phyloP scores from a whole-genome alignment of 306 rosid genomes.

The Sphenostylis stenocarpa region DNA sequence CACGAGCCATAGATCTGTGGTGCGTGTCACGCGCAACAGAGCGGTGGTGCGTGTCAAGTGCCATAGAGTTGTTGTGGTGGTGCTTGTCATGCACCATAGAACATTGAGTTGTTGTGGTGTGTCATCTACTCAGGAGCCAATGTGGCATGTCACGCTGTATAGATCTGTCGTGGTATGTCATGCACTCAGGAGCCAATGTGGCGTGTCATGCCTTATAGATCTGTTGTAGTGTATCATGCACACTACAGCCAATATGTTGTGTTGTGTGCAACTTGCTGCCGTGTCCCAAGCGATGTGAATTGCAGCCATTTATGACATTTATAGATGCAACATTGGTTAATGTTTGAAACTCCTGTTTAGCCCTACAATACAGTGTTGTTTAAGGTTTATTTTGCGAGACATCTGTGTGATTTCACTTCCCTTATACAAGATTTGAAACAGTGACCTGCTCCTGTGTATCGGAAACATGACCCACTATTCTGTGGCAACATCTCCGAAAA shows the following conservation, averaged over 20 bases:
- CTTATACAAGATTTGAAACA: background rate
- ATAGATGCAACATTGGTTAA: background rate
- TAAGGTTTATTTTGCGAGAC: background rate
- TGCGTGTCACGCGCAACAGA: background rate
- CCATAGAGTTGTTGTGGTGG: no score
- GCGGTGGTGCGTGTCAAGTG: no score
- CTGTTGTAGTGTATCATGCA: background rate
- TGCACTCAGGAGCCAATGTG: no score
- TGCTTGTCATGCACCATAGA: no score
- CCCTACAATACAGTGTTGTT: background rate
- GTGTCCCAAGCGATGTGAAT: background rate
- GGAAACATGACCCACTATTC: background rate
- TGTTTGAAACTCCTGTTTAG: background rate
- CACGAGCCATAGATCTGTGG: background rate
- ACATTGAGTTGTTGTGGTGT: background rate
- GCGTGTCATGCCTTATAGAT: background rate
- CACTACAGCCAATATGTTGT: no score
- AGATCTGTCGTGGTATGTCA: no score
- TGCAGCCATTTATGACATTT: background rate
- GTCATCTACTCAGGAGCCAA: no score
- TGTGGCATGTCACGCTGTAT: background rate
- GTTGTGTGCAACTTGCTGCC: background rate
- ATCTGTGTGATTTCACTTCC: background rate
- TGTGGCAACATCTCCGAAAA: background rate
- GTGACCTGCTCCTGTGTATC: background rate